Conservation (phyloP, 768 basidiomycete genomes). For the Lentinula detonsa region DNA sequence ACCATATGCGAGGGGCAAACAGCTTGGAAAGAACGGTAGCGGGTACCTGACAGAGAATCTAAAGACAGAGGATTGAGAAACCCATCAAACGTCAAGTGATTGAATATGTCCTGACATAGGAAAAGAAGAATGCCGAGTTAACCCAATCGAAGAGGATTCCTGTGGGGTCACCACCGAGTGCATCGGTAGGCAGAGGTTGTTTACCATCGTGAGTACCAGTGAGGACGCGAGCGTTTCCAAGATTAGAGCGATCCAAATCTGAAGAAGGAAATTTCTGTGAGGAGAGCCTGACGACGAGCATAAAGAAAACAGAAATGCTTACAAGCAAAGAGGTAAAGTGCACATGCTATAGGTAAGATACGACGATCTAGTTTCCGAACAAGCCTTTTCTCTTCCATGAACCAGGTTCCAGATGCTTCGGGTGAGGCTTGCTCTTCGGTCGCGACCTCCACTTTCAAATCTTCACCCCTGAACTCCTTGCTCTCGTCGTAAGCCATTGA, state of each 20-base stretch:
- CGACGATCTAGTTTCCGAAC: slow-evolving; percentile 60
- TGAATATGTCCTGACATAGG: slow-evolving; percentile 46
- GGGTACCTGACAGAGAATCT: slow-evolving; percentile 71
- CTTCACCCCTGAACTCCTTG: slow-evolving; percentile 5
- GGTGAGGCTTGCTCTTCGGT: not conserved
- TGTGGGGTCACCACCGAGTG: slow-evolving; percentile 60
- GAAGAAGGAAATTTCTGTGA: not conserved
- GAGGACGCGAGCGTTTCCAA: slow-evolving; percentile 68
- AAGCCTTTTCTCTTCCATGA: slow-evolving; percentile 41
- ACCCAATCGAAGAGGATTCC: slow-evolving; percentile 75
- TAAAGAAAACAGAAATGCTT: slow-evolving; percentile 19
- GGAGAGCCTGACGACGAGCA: not conserved
- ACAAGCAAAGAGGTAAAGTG: slow-evolving; percentile 79
- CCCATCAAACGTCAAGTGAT: not conserved
- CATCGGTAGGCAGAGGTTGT: slow-evolving; percentile 61
- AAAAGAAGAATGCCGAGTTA: slow-evolving; percentile 72
- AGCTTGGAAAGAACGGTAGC: slow-evolving; percentile 62
- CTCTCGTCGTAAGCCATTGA: not conserved
- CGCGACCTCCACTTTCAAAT: slow-evolving; percentile 1
- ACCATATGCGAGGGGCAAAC: slow-evolving; percentile 61
- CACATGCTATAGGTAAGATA: slow-evolving; percentile 65
- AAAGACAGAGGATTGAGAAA: not conserved
- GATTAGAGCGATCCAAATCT: slow-evolving; percentile 72
- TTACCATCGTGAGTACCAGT: not conserved
- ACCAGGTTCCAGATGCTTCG: not conserved